Evolutionary conservation across 768 basidiomycete species (phyloP).

Genomic region (Hortiboletus campestris): DNA sequence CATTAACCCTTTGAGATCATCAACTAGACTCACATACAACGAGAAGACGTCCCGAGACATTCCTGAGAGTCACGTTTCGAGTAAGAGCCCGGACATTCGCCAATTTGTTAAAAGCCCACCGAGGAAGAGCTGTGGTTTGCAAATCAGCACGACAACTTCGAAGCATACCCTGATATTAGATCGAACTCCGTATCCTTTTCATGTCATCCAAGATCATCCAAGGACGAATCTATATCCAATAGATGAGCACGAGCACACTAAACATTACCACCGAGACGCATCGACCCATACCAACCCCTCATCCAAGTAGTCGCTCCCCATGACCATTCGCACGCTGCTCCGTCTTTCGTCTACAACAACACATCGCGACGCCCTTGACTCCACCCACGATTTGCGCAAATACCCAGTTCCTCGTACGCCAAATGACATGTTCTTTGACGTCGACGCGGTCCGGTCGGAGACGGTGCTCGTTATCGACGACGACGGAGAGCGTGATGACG

Average conservation of each 20-base stretch:
- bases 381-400: slow-evolving; percentile 18
- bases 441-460: slow-evolving; percentile 65
- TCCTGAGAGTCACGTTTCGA: too few species aligned
- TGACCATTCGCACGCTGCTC: neutral
- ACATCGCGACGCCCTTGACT: slow-evolving; percentile 1
- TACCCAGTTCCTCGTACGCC: slow-evolving; percentile 35
- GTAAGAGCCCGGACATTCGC: too few species aligned
- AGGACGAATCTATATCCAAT: neutral
- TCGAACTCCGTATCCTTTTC: neutral
- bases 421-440: slow-evolving; percentile 28
- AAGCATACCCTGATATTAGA: too few species aligned
- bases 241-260: neutral
- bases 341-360: slow-evolving; percentile 9
- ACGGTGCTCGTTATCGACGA: slow-evolving; percentile 68
- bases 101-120: too few species aligned
- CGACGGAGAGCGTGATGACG: slow-evolving; percentile 53
- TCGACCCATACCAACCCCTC: neutral
- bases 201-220: neutral
- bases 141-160: too few species aligned
- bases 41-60: too few species aligned
- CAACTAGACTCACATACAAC: neutral
- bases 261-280: neutral
- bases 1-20: neutral
- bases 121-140: too few species aligned
- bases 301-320: slow-evolving; percentile 19